Conservation (phyloP, 2,329 filamentous ascomycete genomes). For the Aschersonia sp. region DNA sequence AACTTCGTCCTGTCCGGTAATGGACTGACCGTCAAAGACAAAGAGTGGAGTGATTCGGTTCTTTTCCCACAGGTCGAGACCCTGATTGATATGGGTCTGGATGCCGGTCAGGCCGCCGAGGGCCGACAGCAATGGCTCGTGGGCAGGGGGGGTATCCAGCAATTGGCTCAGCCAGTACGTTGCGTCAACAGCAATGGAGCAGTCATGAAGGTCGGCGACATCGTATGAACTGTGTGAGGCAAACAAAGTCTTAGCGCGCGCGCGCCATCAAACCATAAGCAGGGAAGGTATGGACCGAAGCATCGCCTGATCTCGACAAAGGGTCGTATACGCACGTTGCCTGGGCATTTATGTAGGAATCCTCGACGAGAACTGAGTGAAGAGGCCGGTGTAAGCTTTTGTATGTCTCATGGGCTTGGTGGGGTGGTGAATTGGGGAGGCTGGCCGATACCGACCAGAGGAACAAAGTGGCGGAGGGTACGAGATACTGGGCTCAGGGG, state of each 20-base stretch:
- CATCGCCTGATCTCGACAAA: background rate
- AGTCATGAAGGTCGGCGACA: slow-evolving; percentile 57
- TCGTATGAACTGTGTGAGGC: slow-evolving; percentile 34
- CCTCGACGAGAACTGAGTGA: slow-evolving; percentile 20
- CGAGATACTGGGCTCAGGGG: no score
- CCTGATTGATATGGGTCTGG: slow-evolving; percentile 57
- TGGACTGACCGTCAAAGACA: slow-evolving; percentile 78
- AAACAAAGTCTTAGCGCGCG: background rate
- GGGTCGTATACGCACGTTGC: slow-evolving; percentile 16
- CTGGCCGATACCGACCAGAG: background rate
- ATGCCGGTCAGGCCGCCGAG: slow-evolving; percentile 80
- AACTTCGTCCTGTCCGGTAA: slow-evolving; percentile 60
- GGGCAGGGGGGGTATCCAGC: slow-evolving; percentile 52
- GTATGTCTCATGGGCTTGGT: background rate
- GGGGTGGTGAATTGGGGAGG: background rate
- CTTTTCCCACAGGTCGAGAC: slow-evolving; percentile 58
- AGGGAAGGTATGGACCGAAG: background rate
- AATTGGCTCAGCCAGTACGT: slow-evolving; percentile 75
- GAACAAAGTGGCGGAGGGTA: background rate
- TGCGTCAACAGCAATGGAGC: slow-evolving; percentile 73
- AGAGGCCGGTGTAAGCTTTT: slow-evolving; percentile 2
- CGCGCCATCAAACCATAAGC: background rate
- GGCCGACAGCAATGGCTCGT: slow-evolving; percentile 80
- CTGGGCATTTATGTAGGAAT: slow-evolving; percentile 24
- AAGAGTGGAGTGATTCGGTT: slow-evolving; percentile 68